Percentiles rank a stretch among this genome's conserved stretches.
Evolutionary conservation across 768 basidiomycete genomes (phyloP).

Genomic region (Lactifluus volemus): DNA sequence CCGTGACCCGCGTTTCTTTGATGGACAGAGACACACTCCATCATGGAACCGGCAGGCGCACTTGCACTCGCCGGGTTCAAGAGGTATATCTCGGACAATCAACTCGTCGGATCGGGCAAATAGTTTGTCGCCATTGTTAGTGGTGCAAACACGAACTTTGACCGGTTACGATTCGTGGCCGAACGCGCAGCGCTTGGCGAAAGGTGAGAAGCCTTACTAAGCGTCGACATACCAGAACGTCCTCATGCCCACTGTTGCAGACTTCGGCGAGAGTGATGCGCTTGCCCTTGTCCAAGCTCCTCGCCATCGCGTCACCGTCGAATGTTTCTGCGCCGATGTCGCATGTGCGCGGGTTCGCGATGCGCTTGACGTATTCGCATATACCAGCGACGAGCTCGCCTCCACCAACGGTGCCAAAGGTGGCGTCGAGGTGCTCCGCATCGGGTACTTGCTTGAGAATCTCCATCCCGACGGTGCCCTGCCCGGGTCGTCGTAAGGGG

Average conservation of each 20-base stretch:
- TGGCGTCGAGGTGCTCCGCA: slow-evolving; percentile 67
- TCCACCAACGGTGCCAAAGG: slow-evolving; percentile 90
- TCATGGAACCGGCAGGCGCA: slow-evolving; percentile 95
- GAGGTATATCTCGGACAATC: slow-evolving; percentile 71
- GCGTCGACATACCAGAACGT: slow-evolving; percentile 88
- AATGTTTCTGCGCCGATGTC: slow-evolving; percentile 90
- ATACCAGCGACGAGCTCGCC: slow-evolving; percentile 92
- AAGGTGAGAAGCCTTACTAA: slow-evolving; percentile 85
- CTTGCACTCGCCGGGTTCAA: slow-evolving; percentile 89
- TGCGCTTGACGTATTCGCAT: slow-evolving; percentile 83
- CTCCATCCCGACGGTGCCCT: slow-evolving; percentile 93
- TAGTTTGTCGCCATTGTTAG: slow-evolving; percentile 88
- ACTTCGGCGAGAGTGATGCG: slow-evolving; percentile 84
- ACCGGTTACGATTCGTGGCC: slow-evolving; percentile 92
- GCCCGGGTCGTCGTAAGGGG: slow-evolving; percentile 96
- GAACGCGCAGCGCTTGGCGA: slow-evolving; percentile 98
- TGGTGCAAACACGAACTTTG: slow-evolving; percentile 99
- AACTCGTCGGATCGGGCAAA: slow-evolving; percentile 74
- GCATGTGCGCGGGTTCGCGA: slow-evolving; percentile 75
- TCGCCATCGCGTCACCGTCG: slow-evolving; percentile 91
- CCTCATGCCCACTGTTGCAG: too few relatives aligned
- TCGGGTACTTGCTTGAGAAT: slow-evolving; percentile 82
- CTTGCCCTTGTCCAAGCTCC: slow-evolving; percentile 72
- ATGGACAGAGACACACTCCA: slow-evolving; percentile 76
- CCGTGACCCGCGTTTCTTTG: too few relatives aligned